Evolutionary conservation across 2,329 filamentous ascomycete species (phyloP).

Genomic region (Hypoxylon sp.): DNA sequence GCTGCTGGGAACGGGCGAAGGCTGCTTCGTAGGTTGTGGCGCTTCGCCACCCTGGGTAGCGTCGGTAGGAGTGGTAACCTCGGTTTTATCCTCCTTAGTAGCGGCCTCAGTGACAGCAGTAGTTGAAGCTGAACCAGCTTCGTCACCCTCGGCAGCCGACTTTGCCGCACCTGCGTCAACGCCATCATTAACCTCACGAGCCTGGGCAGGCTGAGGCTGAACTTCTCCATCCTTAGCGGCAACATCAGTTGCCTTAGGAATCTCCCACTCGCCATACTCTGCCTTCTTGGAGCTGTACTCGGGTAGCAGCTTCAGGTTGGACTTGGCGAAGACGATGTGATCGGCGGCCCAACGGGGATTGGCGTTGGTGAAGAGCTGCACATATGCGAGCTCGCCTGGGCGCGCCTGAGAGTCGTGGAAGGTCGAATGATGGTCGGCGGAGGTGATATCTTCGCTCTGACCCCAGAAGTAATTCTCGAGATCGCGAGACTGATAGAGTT

Average conservation of each 20-base stretch:
- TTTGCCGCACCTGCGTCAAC: background rate
- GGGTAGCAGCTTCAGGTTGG: constrained; percentile 46
- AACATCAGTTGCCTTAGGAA: background rate
- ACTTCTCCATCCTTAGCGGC: constrained; percentile 1
- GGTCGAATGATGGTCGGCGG: constrained; percentile 2
- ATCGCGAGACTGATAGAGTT: constrained; percentile 36
- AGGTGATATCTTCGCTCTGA: background rate
- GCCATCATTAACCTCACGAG: background rate
- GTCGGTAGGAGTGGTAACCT: background rate
- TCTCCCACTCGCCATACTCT: constrained; percentile 45
- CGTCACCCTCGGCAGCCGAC: constrained; percentile 9
- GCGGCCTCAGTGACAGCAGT: constrained; percentile 1
- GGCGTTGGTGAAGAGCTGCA: constrained; percentile 44
- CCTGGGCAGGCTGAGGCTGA: background rate
- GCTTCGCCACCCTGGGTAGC: constrained; percentile 14
- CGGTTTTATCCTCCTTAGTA: constrained; percentile 7
- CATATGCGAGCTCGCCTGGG: constrained; percentile 42
- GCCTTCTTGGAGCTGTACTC: constrained; percentile 46
- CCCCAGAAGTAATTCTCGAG: constrained; percentile 44
- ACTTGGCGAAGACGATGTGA: constrained; percentile 49
- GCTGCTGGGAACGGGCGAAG: constrained; percentile 14
- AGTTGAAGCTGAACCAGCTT: background rate
- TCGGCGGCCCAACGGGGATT: constrained; percentile 49
- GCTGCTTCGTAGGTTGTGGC: constrained; percentile 7
- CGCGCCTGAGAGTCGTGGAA: constrained; percentile 44